Evolutionary conservation across 257 asterid genomes (phyloP).

Genomic region (Capsicum pubescens): DNA sequence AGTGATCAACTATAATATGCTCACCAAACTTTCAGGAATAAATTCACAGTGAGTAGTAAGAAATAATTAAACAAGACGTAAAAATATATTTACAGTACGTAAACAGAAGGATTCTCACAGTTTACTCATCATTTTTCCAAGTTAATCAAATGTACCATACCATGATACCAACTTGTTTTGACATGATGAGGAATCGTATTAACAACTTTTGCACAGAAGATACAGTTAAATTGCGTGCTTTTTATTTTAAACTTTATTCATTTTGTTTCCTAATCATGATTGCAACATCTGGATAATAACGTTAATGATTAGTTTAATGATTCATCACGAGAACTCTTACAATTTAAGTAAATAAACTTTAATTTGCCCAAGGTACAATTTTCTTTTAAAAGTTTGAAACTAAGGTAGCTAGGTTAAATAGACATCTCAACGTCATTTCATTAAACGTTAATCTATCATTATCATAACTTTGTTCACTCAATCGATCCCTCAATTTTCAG

Average conservation of each 20-base stretch:
- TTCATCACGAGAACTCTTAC: not conserved
- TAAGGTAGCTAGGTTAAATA: constrained; percentile 21
- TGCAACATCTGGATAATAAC: not conserved
- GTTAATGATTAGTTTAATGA: not conserved
- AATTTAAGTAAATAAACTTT: constrained; percentile 6
- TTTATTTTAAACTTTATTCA: not conserved
- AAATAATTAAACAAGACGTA: not conserved
- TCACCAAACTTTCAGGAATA: not conserved
- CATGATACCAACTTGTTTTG: not conserved
- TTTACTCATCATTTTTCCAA: not conserved
- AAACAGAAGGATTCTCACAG: not conserved
- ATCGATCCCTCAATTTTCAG: not conserved
- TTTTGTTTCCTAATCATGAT: not conserved
- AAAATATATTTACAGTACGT: not conserved
- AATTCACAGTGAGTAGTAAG: not conserved
- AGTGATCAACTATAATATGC: not conserved
- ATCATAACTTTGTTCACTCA: not conserved
- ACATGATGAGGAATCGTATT: not conserved
- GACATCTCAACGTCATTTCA: constrained; percentile 23
- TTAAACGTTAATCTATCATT: constrained; percentile 27
- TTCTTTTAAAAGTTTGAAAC: not conserved
- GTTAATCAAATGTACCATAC: not conserved
- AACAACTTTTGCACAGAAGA: not conserved
- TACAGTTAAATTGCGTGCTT: not conserved
- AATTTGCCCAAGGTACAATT: constrained; percentile 6